phyloP scores from a whole-genome alignment of 768 basidiomycete species.

The Boletellus sp. region DNA sequence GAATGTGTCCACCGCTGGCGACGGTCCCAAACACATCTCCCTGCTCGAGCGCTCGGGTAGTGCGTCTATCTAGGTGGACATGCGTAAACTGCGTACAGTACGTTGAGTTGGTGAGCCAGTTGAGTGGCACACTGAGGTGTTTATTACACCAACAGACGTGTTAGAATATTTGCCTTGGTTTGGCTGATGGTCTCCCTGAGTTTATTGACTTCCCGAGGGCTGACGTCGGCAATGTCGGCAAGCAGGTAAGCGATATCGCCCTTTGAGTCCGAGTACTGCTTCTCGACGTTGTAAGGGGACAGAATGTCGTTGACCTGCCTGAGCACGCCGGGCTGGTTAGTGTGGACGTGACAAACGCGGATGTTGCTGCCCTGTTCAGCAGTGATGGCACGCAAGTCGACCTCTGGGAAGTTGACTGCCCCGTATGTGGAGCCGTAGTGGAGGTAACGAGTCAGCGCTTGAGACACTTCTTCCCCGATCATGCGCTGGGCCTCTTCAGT shows the following conservation, averaged over 20 bases:
- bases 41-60: neutral
- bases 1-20: neutral
- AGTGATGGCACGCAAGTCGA: slow-evolving; percentile 89
- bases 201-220: slow-evolving; percentile 69
- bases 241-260: slow-evolving; percentile 92
- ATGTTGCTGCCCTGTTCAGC: slow-evolving; percentile 77
- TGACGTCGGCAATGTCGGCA: slow-evolving; percentile 94
- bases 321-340: slow-evolving; percentile 93
- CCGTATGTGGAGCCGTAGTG: slow-evolving; percentile 88
- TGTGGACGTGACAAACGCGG: slow-evolving; percentile 93
- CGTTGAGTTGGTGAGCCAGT: slow-evolving; percentile 37
- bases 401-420: slow-evolving; percentile 98
- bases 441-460: slow-evolving; percentile 82
- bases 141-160: slow-evolving; percentile 71
- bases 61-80: neutral
- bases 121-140: slow-evolving; percentile 41
- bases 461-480: slow-evolving; percentile 94
- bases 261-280: slow-evolving; percentile 98
- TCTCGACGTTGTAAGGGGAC: slow-evolving; percentile 96
- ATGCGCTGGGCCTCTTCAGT: slow-evolving; percentile 98
- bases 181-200: slow-evolving; percentile 74
- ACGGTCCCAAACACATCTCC: neutral
- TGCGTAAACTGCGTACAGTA: slow-evolving; percentile 13
- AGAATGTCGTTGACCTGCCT: slow-evolving; percentile 92
- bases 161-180: slow-evolving; percentile 85